Conservation (phyloP, 164 flowering plant species). For the Litsea cubeba region DNA sequence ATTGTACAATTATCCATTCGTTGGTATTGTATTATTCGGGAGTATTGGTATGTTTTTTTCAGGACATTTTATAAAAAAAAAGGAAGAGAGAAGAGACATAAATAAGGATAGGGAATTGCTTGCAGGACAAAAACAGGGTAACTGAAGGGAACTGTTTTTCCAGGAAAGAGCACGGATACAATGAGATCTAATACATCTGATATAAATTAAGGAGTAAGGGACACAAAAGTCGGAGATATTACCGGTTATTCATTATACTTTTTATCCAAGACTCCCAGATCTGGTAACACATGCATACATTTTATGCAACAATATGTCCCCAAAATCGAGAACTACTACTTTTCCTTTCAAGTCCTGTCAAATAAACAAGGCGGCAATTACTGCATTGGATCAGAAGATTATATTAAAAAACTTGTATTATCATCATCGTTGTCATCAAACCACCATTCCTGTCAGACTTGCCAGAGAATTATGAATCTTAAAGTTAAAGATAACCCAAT, state of each 20-base stretch:
- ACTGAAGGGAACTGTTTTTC: background rate
- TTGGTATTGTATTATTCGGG: too few relatives aligned
- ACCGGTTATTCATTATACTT: slow-evolving; percentile 85
- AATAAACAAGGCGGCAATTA: background rate
- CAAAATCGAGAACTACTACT: slow-evolving; percentile 91
- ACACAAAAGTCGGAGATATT: slow-evolving; percentile 8
- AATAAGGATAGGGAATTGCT: background rate
- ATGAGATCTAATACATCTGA: background rate
- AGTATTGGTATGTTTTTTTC: background rate
- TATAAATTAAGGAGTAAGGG: background rate
- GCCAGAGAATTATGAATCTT: too few relatives aligned
- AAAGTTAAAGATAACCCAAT: too few relatives aligned
- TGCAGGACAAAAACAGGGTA: background rate
- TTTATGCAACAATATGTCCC: slow-evolving; percentile 99
- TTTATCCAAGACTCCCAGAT: slow-evolving; percentile 86
- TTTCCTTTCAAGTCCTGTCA: slow-evolving; percentile 80
- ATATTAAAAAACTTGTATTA: background rate
- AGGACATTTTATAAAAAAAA: slow-evolving; percentile 20
- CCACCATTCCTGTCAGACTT: too few relatives aligned
- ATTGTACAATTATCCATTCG: background rate
- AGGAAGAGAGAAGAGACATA: too few relatives aligned
- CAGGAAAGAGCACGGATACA: background rate
- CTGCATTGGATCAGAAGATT: background rate
- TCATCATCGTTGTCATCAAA: too few relatives aligned
- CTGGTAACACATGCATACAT: slow-evolving; percentile 96